Percentiles rank a stretch among this genome's conserved stretches.
Conservation (phyloP, 352 stramenopile species). For the Peronospora belbahrii region DNA sequence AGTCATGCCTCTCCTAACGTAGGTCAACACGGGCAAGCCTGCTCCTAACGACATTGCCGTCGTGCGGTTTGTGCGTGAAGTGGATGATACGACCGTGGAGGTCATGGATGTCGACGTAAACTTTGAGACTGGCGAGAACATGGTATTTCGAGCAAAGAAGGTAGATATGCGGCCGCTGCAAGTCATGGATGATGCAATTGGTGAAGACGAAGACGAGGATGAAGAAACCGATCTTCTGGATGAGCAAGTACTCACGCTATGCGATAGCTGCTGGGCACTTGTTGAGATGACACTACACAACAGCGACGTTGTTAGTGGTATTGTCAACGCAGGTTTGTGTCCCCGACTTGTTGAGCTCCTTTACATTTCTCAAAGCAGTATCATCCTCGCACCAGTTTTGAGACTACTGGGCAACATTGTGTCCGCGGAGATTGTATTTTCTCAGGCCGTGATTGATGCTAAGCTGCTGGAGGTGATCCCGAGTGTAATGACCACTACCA, state of each 20-base stretch:
- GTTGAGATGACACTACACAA: conserved; percentile 80
- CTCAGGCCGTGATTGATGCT: conserved; percentile 69
- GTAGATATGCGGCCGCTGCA: conserved; percentile 56
- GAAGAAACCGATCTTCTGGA: conserved; percentile 66
- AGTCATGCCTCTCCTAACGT: conserved; percentile 8
- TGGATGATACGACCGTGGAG: conserved; percentile 67
- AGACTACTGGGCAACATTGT: conserved; percentile 79
- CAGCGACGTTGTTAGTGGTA: conserved; percentile 44
- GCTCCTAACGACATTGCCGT: conserved; percentile 79
- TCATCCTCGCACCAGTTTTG: conserved; percentile 75
- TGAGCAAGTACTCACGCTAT: conserved; percentile 81
- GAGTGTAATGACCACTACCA: conserved; percentile 75
- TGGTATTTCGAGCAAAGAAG: conserved; percentile 65
- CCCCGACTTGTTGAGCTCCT: conserved; percentile 72
- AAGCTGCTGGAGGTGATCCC: conserved; percentile 75
- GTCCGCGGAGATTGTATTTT: conserved; percentile 65
- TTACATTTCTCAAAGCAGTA: conserved; percentile 75
- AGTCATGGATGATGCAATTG: conserved; percentile 73
- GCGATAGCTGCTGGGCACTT: conserved; percentile 78
- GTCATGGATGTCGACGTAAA: conserved; percentile 86
- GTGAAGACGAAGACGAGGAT: conserved; percentile 73
- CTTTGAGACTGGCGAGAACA: conserved; percentile 82
- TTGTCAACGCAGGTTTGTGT: conserved; percentile 58
- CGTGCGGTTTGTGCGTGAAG: conserved; percentile 71
- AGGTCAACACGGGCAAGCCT: conserved; percentile 71